A percentile compares a stretch with the other conserved stretches of the same genome.
Conservation (phyloP, 495 filamentous ascomycete species). For the Hypoxylon subgilvum region DNA sequence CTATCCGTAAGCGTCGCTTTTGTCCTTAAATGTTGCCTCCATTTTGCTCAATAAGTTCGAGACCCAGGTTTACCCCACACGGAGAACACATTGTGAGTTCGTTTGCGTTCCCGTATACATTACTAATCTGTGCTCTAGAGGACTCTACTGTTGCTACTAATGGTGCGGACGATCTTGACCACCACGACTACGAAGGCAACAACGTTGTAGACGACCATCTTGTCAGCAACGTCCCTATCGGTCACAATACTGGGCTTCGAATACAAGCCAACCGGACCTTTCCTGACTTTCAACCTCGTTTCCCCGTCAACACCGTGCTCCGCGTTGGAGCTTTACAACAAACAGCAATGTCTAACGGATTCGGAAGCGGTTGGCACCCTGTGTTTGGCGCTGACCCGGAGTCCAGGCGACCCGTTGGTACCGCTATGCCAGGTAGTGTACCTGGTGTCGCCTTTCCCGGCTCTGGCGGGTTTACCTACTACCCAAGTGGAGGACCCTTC, state of each 20-base stretch:
- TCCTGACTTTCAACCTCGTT: neutral
- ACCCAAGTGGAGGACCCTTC: neutral
- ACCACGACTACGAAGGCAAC: neutral
- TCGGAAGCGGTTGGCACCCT: conserved; percentile 31
- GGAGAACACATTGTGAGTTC: no score
- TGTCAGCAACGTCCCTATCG: neutral
- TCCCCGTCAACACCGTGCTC: neutral
- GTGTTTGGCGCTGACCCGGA: conserved; percentile 21
- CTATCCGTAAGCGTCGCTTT: conserved; percentile 11
- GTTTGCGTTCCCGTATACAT: no score
- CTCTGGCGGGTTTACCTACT: conserved; percentile 1
- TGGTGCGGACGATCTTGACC: no score
- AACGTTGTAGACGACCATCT: neutral
- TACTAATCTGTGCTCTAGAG: no score
- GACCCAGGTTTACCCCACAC: no score
- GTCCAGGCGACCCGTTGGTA: neutral
- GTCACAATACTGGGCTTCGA: neutral
- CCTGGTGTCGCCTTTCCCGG: no score
- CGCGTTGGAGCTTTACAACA: neutral
- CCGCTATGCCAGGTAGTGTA: neutral
- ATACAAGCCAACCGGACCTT: neutral
- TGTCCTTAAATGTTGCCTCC: neutral
- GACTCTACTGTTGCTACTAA: no score
- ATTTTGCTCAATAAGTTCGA: no score
- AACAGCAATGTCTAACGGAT: conserved; percentile 18